Percentiles rank a stretch among this genome's conserved stretches.
Evolutionary conservation across 2,329 filamentous ascomycete genomes (phyloP).

Genomic region (Pseudocercospora musae): DNA sequence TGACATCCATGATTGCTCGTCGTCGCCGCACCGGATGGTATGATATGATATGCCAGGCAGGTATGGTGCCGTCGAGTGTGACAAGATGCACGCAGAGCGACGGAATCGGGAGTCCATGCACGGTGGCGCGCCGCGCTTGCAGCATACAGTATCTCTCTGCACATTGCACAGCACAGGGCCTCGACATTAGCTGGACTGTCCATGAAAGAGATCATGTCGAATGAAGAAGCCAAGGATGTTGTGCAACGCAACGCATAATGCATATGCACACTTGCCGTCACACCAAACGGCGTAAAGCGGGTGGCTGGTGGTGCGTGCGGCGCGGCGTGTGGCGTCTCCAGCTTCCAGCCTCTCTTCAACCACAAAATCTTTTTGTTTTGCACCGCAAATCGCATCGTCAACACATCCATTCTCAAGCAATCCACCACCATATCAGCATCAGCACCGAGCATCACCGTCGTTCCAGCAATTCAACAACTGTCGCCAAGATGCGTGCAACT

Average conservation of each 20-base stretch:
- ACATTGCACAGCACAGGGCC: background rate
- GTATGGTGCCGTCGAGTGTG: no score
- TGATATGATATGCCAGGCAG: no score
- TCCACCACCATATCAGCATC: background rate
- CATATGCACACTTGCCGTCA: background rate
- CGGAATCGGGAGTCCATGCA: background rate
- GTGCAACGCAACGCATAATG: background rate
- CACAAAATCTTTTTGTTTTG: conserved; percentile 6
- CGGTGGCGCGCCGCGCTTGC: background rate
- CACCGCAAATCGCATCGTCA: background rate
- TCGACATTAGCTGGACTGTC: background rate
- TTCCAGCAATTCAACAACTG: conserved; percentile 7
- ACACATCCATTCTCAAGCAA: background rate
- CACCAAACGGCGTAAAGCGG: background rate
- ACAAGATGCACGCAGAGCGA: no score
- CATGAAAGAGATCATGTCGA: background rate
- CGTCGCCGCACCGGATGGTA: background rate
- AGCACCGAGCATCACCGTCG: conserved; percentile 11
- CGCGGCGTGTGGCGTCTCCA: no score
- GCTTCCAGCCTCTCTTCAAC: background rate
- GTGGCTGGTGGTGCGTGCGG: conserved; percentile 1
- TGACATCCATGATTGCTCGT: background rate
- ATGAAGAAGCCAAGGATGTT: background rate
- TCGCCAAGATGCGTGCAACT: conserved; percentile 28
- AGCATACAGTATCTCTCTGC: background rate